A percentile compares a stretch with the other conserved stretches of the same genome.
Conservation (phyloP, 805 yeast species). For the Candida methanosorbosa region DNA sequence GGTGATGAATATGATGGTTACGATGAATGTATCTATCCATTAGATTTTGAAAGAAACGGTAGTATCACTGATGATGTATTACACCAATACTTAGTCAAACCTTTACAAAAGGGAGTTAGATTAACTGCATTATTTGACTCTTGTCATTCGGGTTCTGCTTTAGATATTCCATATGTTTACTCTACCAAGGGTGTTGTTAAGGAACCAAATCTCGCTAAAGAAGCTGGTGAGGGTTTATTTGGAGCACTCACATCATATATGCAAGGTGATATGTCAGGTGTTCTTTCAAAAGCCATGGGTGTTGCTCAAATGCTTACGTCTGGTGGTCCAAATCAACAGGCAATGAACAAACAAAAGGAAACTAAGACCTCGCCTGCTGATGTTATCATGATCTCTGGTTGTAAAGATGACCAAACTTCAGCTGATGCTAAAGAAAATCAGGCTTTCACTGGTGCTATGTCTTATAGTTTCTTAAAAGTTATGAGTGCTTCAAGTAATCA, state of each 20-base stretch:
- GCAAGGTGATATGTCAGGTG: conserved; percentile 37
- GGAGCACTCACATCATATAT: conserved; percentile 47
- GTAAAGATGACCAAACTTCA: conserved; percentile 66
- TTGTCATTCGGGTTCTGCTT: conserved; percentile 78
- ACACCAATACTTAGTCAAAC: conserved; percentile 62
- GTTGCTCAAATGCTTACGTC: conserved; percentile 31
- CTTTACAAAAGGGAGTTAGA: conserved; percentile 65
- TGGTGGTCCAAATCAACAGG: conserved; percentile 26
- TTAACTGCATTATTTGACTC: conserved; percentile 77
- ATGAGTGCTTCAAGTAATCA: conserved; percentile 48
- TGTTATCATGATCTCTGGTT: conserved; percentile 59
- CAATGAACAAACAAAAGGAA: conserved; percentile 32
- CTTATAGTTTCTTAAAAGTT: conserved; percentile 58
- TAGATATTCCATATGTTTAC: conserved; percentile 72
- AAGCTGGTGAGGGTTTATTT: conserved; percentile 55
- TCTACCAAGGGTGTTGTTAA: conserved; percentile 68
- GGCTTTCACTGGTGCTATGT: conserved; percentile 66
- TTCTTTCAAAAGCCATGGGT: conserved; percentile 32
- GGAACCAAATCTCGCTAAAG: conserved; percentile 62
- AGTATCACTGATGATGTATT: conserved; percentile 66
- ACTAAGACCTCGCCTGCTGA: conserved; percentile 61
- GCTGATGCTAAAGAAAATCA: conserved; percentile 70
- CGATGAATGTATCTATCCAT: conserved; percentile 29
- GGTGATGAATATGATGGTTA: conserved; percentile 28
- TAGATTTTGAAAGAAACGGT: conserved; percentile 51